Percentiles rank a stretch among this genome's conserved stretches.
These are phyloP conservation scores for Lasiosphaeria ovina DNA, from an alignment of 495 filamentous ascomycete genomes.

Conservation along the genomic window DNA sequence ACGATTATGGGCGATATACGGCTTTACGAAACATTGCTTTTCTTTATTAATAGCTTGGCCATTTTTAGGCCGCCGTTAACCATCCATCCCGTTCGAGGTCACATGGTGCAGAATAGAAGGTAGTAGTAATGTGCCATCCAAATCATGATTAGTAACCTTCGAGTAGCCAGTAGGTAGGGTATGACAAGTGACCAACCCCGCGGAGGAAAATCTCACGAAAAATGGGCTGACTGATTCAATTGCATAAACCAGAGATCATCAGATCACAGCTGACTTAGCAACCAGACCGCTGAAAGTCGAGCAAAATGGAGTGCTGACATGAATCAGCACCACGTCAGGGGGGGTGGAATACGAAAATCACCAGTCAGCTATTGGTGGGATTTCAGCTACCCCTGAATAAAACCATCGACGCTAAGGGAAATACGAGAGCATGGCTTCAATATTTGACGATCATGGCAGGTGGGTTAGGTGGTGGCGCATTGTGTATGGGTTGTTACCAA, in stretches of 20 bases:
- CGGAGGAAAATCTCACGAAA: neutral
- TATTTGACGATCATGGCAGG: neutral
- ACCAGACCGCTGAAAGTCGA: neutral
- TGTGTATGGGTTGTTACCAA: neutral
- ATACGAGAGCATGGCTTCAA: neutral
- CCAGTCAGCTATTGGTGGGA: neutral
- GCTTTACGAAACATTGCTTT: neutral
- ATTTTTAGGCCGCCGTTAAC: neutral
- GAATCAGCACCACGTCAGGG: constrained; percentile 1
- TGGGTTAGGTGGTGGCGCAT: neutral
- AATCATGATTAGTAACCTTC: neutral
- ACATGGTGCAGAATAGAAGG: neutral
- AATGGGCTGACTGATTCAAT: neutral
- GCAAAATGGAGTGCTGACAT: neutral
- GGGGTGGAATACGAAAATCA: neutral
- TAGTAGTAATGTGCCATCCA: neutral
- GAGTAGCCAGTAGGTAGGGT: neutral
- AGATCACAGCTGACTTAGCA: neutral
- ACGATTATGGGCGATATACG: neutral
- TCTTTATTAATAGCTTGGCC: neutral
- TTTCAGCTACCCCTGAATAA: constrained; percentile 2
- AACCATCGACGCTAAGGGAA: neutral
- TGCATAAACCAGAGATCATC: neutral
- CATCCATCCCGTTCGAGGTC: neutral
- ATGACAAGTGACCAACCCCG: neutral